Base-by-base conservation (phyloP, 371 early-diverging fungal species). In the Polyrhizophydium stewartii region DNA sequence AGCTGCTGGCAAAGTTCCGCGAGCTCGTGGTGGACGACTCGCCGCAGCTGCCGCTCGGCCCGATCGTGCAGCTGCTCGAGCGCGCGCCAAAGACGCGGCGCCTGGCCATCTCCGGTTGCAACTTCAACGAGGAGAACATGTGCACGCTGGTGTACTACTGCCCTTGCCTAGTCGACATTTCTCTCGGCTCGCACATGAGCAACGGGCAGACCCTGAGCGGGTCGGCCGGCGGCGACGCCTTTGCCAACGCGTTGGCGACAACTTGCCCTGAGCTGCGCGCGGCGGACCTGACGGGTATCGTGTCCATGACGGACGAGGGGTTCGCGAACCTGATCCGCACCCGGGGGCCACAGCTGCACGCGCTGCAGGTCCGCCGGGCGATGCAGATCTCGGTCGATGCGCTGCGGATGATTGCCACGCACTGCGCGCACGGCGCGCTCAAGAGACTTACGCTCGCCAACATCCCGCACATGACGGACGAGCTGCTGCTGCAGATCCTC, bases 251-350 rank as follows among this genome's bases (percentile, higher is more conserved):
- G n/a, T 6, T 59, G 21, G 49, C 27, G 17, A 30, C 45, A 30
- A 24, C 45, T 6, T 59, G 59, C 25, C 59, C 59, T 13, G 25
- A 28, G 7, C 28, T 59, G 21, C n/a, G 24, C 16, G 25, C 24
- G 13, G 35, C 28, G 16, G 59, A 59, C 27, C 45, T 59, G 6
- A 47, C 59, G 9, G 59, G 59, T 7, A 59, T 47, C 28, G n/a
- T 59, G 6, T 59, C 59, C 24, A 59, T 59, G 49, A 47, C 59
- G 16, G 59, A 59, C 33, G n/a, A 47, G 6, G 45, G 49, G 12
- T 59, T 59, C 24, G 22, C 19, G n/a, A 3, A 30, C 32, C 12
- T 59, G 3, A 7, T 59, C 13, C 6, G 21, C 17, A 21, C 3
- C 9, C 33, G 25, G 7, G 43, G 49, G 9, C 24, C 30, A 25